Base-by-base conservation (phyloP, 177 flowering plant genomes). In the Vitis hybrid region DNA sequence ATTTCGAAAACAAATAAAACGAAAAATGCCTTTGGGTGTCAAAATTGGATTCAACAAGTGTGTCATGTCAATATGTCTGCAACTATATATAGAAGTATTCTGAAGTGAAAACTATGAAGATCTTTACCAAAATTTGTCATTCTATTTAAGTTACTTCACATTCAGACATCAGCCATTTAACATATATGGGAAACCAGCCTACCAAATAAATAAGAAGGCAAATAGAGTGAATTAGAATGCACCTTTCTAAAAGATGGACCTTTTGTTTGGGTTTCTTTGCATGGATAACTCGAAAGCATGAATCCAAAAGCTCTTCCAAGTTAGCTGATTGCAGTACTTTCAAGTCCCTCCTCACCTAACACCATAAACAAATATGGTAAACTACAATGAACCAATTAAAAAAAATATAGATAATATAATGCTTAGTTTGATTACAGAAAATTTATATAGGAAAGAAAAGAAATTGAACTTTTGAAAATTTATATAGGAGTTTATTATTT, bases 261-360 rank as follows among this genome's bases (percentile, higher is more conserved):
- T 80, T 89, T 64, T 85, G 86, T 71, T 72, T 79, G 61, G 94
- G 89, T 69, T 76, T 85, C 57, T 77, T 85, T 62, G 84, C 94
- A 69, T 68, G 79, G 58, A 91, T 80, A 21, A 87, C 87, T 18
- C 71, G 76, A 74, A 87, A 90, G 66, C 85, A 82, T 35, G 77
- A 80, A 17, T 67, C 53, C 71, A 92, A 62, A 61, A 85, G 67
- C 70, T 87, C 92, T 70, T 82, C 91, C 82, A 92, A 73, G 30
- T 79, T 77, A 60, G 80, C 79, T 55, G 89, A 91, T 62, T 81
- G 81, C 65, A 94, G 64, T 62, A 91, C 87, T 68, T 80, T 88
- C 73, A 85, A 73, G 83, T 92, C 94, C 71, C 98, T 90, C 73
- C 97, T 91, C 60, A 94, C 94, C 96, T 92, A 69, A 50, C 52